Conservation (phyloP, 306 rosid species). For the Prunus dulcis region DNA sequence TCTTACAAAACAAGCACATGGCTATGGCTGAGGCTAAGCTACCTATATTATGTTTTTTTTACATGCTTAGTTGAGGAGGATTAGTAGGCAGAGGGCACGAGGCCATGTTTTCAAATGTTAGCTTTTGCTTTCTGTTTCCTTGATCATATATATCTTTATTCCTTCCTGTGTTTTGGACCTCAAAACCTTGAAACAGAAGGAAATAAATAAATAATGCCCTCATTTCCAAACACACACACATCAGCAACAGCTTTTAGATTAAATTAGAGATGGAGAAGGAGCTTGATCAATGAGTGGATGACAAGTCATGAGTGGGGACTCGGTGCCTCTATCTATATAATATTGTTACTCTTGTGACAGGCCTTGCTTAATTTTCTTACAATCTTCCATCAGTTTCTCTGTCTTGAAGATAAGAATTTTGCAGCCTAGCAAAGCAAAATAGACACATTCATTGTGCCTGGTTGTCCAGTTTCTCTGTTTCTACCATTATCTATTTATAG, state of each 20-base stretch:
- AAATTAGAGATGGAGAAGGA: slow-evolving; percentile 20
- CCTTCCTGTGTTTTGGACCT: slow-evolving; percentile 22
- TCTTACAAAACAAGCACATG: slow-evolving; percentile 38
- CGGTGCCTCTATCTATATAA: neutral
- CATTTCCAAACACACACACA: neutral
- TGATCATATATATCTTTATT: slow-evolving; percentile 13
- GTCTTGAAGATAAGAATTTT: slow-evolving; percentile 23
- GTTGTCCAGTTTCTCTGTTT: neutral
- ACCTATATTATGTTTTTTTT: neutral
- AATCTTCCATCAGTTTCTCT: slow-evolving; percentile 11
- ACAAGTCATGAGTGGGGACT: slow-evolving; percentile 26
- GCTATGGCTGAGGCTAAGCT: slow-evolving; percentile 23
- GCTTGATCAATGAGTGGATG: slow-evolving; percentile 27
- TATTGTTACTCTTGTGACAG: slow-evolving; percentile 13
- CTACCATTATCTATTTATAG: neutral
- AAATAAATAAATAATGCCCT: neutral
- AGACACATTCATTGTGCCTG: neutral
- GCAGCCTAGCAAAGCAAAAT: neutral
- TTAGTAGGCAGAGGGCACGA: slow-evolving; percentile 13
- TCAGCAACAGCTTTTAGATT: slow-evolving; percentile 11
- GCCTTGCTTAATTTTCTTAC: slow-evolving; percentile 18
- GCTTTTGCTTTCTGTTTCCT: neutral
- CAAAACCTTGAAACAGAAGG: slow-evolving; percentile 17
- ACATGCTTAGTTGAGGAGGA: slow-evolving; percentile 12
- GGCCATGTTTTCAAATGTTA: slow-evolving; percentile 15